Percentiles rank a stretch among this genome's conserved stretches.
phyloP scores from a whole-genome alignment of 225 moss, liverwort and hornwort species.

The Neckera pumila region DNA sequence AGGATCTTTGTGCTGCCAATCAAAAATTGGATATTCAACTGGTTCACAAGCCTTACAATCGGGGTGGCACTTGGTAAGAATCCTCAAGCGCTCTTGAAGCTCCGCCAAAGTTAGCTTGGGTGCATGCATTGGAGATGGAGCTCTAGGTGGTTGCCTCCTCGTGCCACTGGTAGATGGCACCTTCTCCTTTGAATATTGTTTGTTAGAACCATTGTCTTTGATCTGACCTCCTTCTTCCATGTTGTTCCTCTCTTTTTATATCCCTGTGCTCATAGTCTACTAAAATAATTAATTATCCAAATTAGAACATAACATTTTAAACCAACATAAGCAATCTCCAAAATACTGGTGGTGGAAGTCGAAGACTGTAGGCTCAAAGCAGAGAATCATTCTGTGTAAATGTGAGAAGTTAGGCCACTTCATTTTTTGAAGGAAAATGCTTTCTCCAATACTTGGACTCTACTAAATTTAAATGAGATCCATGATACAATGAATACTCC shows the following conservation, averaged over 20 bases:
- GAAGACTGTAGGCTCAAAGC: neutral
- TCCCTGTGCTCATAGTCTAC: accelerated
- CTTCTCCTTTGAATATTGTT: accelerated
- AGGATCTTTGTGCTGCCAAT: neutral
- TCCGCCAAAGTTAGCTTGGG: accelerated
- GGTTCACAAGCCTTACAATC: neutral
- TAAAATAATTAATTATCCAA: neutral
- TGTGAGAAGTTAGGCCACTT: too few species aligned
- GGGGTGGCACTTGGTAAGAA: neutral
- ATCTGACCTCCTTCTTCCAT: neutral
- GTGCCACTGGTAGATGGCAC: neutral
- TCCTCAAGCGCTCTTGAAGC: neutral
- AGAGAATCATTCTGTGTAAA: neutral
- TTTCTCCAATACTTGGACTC: accelerated
- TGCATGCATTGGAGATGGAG: neutral
- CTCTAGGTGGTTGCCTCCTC: neutral
- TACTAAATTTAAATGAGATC: neutral
- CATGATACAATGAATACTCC: neutral
- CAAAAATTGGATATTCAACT: neutral
- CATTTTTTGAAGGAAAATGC: neutral
- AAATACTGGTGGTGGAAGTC: neutral
- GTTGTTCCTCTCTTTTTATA: neutral
- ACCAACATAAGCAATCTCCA: accelerated
- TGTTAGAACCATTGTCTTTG: neutral
- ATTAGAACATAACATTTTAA: too few species aligned